Evolutionary conservation across 805 yeast species (phyloP), one percentile per base, ranked within the genome.

Genomic region (Wickerhamomyces hampshirensis): DNA sequence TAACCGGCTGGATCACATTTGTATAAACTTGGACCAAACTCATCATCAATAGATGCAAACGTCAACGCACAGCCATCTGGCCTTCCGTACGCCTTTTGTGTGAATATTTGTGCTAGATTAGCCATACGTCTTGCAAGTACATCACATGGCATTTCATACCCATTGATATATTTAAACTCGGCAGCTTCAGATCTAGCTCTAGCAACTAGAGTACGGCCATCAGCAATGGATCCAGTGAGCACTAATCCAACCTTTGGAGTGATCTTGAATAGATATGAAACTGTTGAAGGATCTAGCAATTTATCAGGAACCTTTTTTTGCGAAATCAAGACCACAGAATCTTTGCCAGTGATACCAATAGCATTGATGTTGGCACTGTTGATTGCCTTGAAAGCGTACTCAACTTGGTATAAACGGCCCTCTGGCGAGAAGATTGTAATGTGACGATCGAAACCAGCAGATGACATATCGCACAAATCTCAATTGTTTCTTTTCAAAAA

Each of bases 1-100:
- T 91, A 91, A 6, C 98, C 98, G 4, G 98, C 98, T 13, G 98
- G 98, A 63, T 93, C 98, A 48, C 93, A 80, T 68, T 91, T 93
- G 68, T 75, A 88, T 42, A 93, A 71, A 52, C 80, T 77, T 18
- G 98, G 96, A 1, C 98, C 98, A 36, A 68, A 61, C 62, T 82
- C 94, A 56, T 87, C 96, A 60, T 88, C 97, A 39, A 84, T 80
- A 30, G 94, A 77, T 40, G 88, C 73, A 54, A 91, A 82, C 18
- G 96, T 87, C 56, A 88, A 71, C 19, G 95, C 86, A 41, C 91
- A 96, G 26, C 98, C 98, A 48, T 88, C 70, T 18, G 98, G 98
- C 63, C 98, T 79, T 98, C 93, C 93, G 63, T 91, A 91, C 9
- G 98, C 98, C 58, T 97, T 75, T 65, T 93, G 98, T 28, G 98